phyloP scores from a whole-genome alignment of 352 stramenopile genomes.

The Pythium dissimile region DNA sequence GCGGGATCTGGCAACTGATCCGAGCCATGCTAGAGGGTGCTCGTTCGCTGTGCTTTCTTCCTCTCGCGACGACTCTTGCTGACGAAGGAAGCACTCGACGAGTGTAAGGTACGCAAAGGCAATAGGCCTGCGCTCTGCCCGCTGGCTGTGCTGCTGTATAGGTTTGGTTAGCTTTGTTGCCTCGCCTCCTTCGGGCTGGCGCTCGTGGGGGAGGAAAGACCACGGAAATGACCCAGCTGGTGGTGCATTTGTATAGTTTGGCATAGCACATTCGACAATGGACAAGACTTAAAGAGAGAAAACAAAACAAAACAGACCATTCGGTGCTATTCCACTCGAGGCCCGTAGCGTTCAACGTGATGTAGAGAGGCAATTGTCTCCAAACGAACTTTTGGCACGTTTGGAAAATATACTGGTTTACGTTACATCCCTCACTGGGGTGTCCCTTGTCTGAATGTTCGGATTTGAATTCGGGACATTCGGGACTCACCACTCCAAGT shows the following conservation, averaged over 20 bases:
- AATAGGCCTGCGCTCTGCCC: conserved; percentile 24
- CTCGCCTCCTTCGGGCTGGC: neutral
- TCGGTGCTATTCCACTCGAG: neutral
- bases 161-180: conserved; percentile 12
- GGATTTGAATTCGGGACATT: conserved; percentile 19
- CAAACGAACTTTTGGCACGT: too few species aligned
- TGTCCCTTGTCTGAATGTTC: conserved; percentile 12
- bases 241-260: conserved; percentile 34
- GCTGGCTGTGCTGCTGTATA: conserved; percentile 23
- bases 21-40: conserved; percentile 7
- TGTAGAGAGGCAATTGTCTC: too few species aligned
- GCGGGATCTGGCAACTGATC: conserved; percentile 34
- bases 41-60: neutral
- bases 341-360: neutral
- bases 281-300: conserved; percentile 24
- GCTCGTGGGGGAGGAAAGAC: neutral
- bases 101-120: conserved; percentile 16
- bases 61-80: neutral
- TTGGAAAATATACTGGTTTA: conserved; percentile 11
- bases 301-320: conserved; percentile 3
- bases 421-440: conserved; percentile 2
- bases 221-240: conserved; percentile 12
- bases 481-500: conserved; percentile 18
- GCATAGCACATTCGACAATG: conserved; percentile 23
- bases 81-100: conserved; percentile 1